These are phyloP conservation scores for Solanum chacoense DNA, from an alignment of 305 asterid species.

Conservation along the genomic window DNA sequence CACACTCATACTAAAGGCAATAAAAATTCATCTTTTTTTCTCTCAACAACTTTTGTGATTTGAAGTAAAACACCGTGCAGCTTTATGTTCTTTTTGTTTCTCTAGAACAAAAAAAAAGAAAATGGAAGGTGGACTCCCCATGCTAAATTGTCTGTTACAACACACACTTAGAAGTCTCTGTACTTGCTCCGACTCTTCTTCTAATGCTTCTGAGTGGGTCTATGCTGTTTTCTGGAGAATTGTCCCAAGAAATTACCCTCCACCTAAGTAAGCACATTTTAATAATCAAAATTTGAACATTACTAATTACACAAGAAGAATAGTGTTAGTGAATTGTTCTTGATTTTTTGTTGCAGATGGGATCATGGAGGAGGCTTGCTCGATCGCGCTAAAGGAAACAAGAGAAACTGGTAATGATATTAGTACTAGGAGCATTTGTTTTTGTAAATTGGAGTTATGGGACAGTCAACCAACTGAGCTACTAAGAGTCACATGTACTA, in stretches of 20 bases:
- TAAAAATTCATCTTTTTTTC: neutral
- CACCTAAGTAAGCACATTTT: conserved; percentile 53
- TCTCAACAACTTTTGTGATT: conserved; percentile 29
- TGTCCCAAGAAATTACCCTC: conserved; percentile 79
- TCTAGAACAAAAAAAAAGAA: conserved; percentile 1
- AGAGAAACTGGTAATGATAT: conserved; percentile 57
- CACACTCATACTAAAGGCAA: conserved; percentile 3
- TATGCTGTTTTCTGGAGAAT: conserved; percentile 82
- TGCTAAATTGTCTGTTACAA: conserved; percentile 70
- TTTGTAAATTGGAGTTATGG: neutral
- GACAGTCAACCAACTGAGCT: neutral
- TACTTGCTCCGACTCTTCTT: conserved; percentile 34
- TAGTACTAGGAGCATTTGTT: neutral
- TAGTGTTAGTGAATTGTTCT: neutral
- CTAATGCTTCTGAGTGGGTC: conserved; percentile 52
- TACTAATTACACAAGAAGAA: neutral
- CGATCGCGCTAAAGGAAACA: conserved; percentile 65
- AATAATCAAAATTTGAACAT: neutral
- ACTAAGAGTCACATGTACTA: neutral
- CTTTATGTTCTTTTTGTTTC: conserved; percentile 5
- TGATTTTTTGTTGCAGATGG: conserved; percentile 39
- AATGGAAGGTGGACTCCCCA: conserved; percentile 71
- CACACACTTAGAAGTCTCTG: conserved; percentile 72
- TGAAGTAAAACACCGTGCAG: conserved; percentile 2
- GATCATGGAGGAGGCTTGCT: conserved; percentile 53